phyloP scores from a whole-genome alignment of 1,139 yeast genomes.

The Ogataea hybrid region DNA sequence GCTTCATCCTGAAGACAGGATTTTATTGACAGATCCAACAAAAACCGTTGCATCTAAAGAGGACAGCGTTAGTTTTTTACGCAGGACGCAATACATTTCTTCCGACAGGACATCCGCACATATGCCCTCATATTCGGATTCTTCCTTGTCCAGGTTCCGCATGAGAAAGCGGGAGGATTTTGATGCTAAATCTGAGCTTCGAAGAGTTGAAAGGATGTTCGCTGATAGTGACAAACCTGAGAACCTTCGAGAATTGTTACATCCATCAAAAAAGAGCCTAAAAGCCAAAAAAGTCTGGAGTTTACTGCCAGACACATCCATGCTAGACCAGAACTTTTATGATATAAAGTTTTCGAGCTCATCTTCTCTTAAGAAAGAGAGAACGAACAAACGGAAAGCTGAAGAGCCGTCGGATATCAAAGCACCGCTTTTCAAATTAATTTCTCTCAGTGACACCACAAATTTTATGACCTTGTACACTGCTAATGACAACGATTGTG shows the following conservation, averaged over 20 bases:
- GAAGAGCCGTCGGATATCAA: background rate
- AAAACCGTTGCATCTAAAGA: slow-evolving; percentile 38
- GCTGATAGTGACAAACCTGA: slow-evolving; percentile 41
- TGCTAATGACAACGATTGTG: slow-evolving; percentile 49
- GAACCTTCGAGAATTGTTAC: slow-evolving; percentile 39
- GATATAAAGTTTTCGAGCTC: slow-evolving; percentile 77
- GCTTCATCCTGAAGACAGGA: slow-evolving; percentile 76
- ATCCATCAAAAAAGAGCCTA: slow-evolving; percentile 73
- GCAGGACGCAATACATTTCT: slow-evolving; percentile 91
- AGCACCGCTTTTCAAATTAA: slow-evolving; percentile 71
- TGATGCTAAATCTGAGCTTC: slow-evolving; percentile 64
- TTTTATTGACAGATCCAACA: slow-evolving; percentile 73
- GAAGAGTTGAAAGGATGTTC: slow-evolving; percentile 75
- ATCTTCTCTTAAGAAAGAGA: slow-evolving; percentile 55
- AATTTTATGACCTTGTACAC: slow-evolving; percentile 82
- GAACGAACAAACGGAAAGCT: slow-evolving; percentile 40
- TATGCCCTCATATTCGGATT: background rate
- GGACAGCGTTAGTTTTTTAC: slow-evolving; percentile 73
- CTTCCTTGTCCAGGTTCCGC: background rate
- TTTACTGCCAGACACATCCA: slow-evolving; percentile 83
- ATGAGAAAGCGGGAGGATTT: slow-evolving; percentile 35
- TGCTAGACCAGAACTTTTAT: slow-evolving; percentile 75
- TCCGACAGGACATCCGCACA: slow-evolving; percentile 27
- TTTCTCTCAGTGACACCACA: slow-evolving; percentile 62
- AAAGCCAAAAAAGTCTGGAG: slow-evolving; percentile 80